phyloP scores from a whole-genome alignment of 495 filamentous ascomycete genomes.

The Talaromyces nanjingensis region DNA sequence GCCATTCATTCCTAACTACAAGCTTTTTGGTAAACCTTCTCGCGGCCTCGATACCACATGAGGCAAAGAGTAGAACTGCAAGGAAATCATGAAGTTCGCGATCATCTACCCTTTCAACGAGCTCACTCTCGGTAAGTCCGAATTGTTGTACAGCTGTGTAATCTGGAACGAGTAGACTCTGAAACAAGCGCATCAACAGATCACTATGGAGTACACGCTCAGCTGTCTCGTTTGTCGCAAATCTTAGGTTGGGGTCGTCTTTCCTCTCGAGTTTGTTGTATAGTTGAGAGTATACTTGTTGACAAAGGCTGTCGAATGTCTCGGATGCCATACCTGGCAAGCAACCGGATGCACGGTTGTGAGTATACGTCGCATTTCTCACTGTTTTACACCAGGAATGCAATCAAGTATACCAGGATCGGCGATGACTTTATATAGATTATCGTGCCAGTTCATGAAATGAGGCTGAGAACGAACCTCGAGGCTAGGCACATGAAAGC shows the following conservation, averaged over 20 bases:
- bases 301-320: slow-evolving; percentile 2
- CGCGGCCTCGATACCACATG: slow-evolving; percentile 22
- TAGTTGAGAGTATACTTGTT: slow-evolving; percentile 4
- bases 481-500: background rate
- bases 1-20: slow-evolving; percentile 15
- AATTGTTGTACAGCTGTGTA: background rate
- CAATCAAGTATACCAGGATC: background rate
- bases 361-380: background rate
- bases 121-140: slow-evolving; percentile 8
- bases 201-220: slow-evolving; percentile 16
- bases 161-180: slow-evolving; percentile 9
- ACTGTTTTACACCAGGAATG: background rate
- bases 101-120: slow-evolving; percentile 16
- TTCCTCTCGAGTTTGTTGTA: slow-evolving; percentile 13
- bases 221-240: slow-evolving; percentile 21
- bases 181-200: slow-evolving; percentile 19
- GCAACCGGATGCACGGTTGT: slow-evolving; percentile 36
- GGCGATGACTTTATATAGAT: background rate
- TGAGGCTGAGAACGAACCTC: background rate
- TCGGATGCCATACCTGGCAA: slow-evolving; percentile 6
- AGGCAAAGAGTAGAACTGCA: slow-evolving; percentile 22
- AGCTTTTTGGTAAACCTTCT: slow-evolving; percentile 20
- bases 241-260: slow-evolving; percentile 16
- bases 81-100: slow-evolving; percentile 21
- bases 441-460: background rate